Evolutionary conservation across 192 early-diverging fungal genomes (phyloP).

Genomic region (Ambispora gerdemannii): DNA sequence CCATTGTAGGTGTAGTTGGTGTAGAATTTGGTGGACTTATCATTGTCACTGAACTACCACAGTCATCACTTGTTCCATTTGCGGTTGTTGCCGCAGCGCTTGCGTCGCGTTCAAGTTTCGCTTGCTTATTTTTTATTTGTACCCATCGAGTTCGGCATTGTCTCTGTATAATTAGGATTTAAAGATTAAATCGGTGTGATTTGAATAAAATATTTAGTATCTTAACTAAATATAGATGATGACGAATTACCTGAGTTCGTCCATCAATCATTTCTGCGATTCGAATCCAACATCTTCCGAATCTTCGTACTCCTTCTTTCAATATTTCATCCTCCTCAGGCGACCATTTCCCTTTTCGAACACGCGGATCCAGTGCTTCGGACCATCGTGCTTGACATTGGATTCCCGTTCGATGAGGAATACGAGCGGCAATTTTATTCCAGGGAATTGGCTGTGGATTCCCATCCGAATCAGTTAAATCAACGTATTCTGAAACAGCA

Average conservation of each 20-base stretch:
- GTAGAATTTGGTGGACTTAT: constrained; percentile 24
- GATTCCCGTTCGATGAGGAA: constrained; percentile 54
- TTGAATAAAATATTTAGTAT: too few relatives aligned
- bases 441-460: constrained; percentile 41
- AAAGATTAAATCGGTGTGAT: too few relatives aligned
- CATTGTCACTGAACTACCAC: not conserved
- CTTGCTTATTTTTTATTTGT: constrained; percentile 46
- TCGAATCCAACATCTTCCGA: constrained; percentile 53
- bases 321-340: constrained; percentile 52
- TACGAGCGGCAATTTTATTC: constrained; percentile 47
- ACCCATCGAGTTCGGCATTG: constrained; percentile 63
- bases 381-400: constrained; percentile 62
- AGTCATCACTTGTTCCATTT: not conserved
- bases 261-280: constrained; percentile 57
- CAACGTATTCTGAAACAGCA: constrained; percentile 41
- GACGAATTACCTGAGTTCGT: constrained; percentile 47
- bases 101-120: constrained; percentile 29
- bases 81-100: not conserved
- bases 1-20: not conserved
- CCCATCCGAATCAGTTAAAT: constrained; percentile 40
- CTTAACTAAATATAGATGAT: constrained; percentile 11
- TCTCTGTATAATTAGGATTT: constrained; percentile 35
- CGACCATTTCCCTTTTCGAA: constrained; percentile 54
- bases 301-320: constrained; percentile 47
- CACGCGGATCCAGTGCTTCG: constrained; percentile 55